These are phyloP conservation scores for Cucumis hystrix DNA, from an alignment of 306 rosid species.

Conservation along the genomic window DNA sequence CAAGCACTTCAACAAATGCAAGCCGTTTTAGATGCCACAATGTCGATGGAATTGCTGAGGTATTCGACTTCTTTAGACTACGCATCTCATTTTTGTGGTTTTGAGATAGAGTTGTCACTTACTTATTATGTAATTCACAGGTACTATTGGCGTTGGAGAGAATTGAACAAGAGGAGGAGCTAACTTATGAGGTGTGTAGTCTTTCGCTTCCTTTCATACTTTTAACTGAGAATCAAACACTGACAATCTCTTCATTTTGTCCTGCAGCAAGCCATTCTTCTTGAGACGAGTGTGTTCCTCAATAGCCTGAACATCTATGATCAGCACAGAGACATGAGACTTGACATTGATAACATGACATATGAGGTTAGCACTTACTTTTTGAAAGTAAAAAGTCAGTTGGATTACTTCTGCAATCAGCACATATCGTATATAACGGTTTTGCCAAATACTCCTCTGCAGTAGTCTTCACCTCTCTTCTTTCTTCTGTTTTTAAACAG, in stretches of 20 bases:
- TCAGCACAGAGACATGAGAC: conserved; percentile 93
- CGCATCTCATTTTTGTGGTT: neutral
- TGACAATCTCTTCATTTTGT: neutral
- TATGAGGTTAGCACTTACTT: conserved; percentile 61
- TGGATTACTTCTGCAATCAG: neutral
- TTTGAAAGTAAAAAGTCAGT: neutral
- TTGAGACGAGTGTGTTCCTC: conserved; percentile 76
- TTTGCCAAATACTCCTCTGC: neutral
- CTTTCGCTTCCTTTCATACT: neutral
- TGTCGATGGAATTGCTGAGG: conserved; percentile 4
- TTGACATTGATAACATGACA: conserved; percentile 96
- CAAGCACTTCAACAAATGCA: neutral
- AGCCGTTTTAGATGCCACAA: neutral
- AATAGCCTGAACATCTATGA: conserved; percentile 67
- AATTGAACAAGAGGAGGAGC: conserved; percentile 6
- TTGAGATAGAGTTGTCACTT: neutral
- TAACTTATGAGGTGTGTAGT: conserved; percentile 2
- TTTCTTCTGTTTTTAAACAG: conserved; percentile 21
- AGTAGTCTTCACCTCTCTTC: neutral
- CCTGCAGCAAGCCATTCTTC: conserved; percentile 71
- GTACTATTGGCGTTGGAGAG: conserved; percentile 13
- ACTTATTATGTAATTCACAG: neutral
- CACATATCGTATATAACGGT: neutral
- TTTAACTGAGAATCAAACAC: neutral
- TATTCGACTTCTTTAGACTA: neutral